Evolutionary conservation across 345 rosid species (phyloP).

Genomic region (Pistacia vera): DNA sequence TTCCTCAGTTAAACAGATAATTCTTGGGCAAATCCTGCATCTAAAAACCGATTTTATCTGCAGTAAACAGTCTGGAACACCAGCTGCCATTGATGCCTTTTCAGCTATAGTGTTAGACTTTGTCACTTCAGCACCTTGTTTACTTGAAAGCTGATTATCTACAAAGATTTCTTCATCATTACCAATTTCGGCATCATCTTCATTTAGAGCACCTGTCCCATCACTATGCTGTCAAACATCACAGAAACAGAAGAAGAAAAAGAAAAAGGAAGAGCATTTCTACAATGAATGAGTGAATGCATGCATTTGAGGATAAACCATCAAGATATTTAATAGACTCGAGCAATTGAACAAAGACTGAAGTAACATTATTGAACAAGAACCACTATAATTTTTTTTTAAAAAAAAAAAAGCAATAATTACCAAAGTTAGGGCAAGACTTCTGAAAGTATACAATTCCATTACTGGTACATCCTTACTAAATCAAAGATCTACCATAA

Average conservation of each 20-base stretch:
- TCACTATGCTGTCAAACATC: constrained; percentile 23
- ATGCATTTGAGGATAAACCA: background rate
- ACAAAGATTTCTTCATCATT: constrained; percentile 26
- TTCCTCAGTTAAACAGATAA: constrained; percentile 71
- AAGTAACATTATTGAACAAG: background rate
- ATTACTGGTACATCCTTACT: background rate
- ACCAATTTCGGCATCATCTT: constrained; percentile 47
- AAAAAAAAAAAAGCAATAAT: background rate
- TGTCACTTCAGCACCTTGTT: constrained; percentile 19
- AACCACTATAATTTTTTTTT: background rate
- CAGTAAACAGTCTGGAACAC: constrained; percentile 61
- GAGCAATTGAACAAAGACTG: background rate
- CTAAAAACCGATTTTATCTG: constrained; percentile 71
- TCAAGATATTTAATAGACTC: background rate
- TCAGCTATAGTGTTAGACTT: constrained; percentile 19
- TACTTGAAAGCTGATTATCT: constrained; percentile 24
- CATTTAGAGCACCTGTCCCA: constrained; percentile 38
- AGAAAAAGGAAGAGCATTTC: background rate
- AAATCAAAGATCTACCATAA: no score
- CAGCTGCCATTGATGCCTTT: constrained; percentile 35
- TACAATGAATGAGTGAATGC: background rate
- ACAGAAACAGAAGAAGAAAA: background rate
- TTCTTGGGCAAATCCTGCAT: constrained; percentile 82
- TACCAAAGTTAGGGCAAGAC: background rate
- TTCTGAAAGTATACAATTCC: background rate